Conservation (phyloP, 106 monocot species). For the Agapanthus africanus region DNA sequence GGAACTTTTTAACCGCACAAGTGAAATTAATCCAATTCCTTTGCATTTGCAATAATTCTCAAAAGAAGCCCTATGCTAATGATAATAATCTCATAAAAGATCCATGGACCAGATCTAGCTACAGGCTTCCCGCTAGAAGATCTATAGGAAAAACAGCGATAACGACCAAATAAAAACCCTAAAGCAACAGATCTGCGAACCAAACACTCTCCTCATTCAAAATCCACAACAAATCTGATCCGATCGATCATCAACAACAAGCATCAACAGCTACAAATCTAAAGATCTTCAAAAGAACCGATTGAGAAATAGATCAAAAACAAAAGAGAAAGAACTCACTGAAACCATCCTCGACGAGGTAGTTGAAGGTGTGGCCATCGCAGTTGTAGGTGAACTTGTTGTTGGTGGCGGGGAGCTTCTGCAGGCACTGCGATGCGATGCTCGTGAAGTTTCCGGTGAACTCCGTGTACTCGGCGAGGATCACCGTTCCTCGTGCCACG, state of each 20-base stretch:
- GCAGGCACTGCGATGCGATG: slow-evolving; percentile 28
- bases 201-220: neutral
- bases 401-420: slow-evolving; percentile 28
- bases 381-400: slow-evolving; percentile 38
- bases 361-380: slow-evolving; percentile 29
- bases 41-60: neutral
- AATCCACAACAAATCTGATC: neutral
- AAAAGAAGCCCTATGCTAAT: neutral
- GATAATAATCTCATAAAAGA: neutral
- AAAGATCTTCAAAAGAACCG: too few species aligned
- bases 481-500: slow-evolving; percentile 30
- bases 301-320: neutral
- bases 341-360: slow-evolving; percentile 28
- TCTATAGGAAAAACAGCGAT: neutral
- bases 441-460: slow-evolving; percentile 29
- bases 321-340: slow-evolving; percentile 4
- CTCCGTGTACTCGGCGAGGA: slow-evolving; percentile 32
- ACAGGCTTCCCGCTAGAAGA: too few species aligned
- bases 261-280: neutral
- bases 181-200: neutral
- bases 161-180: neutral
- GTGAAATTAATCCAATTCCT: too few species aligned
- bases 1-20: too few species aligned
- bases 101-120: neutral
- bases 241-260: neutral